Conservation (phyloP, 2,329 filamentous ascomycete species). For the Fusarium lyarnte region DNA sequence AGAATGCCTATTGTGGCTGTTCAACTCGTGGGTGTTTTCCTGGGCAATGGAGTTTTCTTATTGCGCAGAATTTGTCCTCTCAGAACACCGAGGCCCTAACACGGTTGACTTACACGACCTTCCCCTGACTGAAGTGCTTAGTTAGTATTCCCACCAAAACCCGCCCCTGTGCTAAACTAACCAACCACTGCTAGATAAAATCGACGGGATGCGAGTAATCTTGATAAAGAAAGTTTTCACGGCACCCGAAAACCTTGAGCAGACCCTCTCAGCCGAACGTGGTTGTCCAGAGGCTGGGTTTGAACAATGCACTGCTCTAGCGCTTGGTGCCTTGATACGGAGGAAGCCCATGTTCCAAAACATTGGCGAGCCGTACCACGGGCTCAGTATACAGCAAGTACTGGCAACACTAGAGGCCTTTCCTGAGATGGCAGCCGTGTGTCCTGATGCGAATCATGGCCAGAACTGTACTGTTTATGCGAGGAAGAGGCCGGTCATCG, state of each 20-base stretch:
- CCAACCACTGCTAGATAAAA: neutral
- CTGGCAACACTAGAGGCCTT: neutral
- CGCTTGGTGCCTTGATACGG: neutral
- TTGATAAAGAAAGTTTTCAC: neutral
- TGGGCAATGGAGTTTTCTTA: neutral
- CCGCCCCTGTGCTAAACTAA: too few relatives aligned
- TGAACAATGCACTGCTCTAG: neutral
- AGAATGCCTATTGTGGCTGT: neutral
- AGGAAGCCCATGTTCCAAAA: neutral
- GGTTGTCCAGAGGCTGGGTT: neutral
- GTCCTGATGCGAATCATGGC: neutral
- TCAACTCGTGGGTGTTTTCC: neutral
- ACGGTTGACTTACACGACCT: neutral
- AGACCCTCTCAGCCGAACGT: neutral
- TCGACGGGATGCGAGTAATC: accelerated
- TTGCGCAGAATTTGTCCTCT: neutral
- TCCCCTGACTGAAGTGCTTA: neutral
- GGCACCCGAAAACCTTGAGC: neutral
- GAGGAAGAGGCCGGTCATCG: neutral
- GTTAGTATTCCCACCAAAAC: neutral
- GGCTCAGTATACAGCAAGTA: neutral
- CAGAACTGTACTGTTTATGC: neutral
- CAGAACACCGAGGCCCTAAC: neutral
- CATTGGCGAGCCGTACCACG: neutral
- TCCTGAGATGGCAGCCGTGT: neutral